Evolutionary conservation across 805 yeast species (phyloP).

Genomic region (Naumovozyma dairenensis): DNA sequence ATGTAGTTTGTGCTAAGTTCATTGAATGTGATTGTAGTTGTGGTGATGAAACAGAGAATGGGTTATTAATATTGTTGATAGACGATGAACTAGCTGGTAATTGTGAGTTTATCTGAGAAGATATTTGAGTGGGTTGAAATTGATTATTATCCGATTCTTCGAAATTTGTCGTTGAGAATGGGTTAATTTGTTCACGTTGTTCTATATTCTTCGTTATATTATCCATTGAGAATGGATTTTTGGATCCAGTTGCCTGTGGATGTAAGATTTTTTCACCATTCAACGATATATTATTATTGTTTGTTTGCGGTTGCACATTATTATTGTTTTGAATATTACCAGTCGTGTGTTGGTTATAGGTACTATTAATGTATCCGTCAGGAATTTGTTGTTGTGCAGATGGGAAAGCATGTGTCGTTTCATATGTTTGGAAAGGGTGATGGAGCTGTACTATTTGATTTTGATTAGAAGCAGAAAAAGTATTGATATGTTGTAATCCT

Average conservation of each 20-base stretch:
- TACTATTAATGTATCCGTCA: background rate
- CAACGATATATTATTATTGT: constrained; percentile 6
- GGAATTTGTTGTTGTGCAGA: background rate
- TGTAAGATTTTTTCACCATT: constrained; percentile 1
- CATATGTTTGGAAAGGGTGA: constrained; percentile 13
- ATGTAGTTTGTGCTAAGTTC: constrained; percentile 14
- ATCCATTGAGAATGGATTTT: constrained; percentile 32
- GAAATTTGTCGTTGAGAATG: constrained; percentile 12
- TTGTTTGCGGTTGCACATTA: background rate
- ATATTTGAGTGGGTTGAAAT: too few relatives aligned
- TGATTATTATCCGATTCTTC: background rate
- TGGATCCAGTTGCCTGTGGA: constrained; percentile 20
- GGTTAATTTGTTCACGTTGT: constrained; percentile 5
- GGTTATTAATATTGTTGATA: background rate
- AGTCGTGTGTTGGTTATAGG: too few relatives aligned
- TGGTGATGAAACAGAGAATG: constrained; percentile 2
- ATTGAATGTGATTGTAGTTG: constrained; percentile 16
- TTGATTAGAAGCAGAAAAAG: background rate
- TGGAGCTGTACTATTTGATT: too few relatives aligned
- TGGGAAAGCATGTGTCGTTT: constrained; percentile 5
- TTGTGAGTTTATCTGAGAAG: too few relatives aligned
- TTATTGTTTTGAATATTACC: too few relatives aligned
- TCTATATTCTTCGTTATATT: constrained; percentile 10
- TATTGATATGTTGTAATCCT: constrained; percentile 6
- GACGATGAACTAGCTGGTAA: constrained; percentile 1